Evolutionary conservation across 768 basidiomycete species (phyloP).

Genomic region (Leccinum ochraceum): DNA sequence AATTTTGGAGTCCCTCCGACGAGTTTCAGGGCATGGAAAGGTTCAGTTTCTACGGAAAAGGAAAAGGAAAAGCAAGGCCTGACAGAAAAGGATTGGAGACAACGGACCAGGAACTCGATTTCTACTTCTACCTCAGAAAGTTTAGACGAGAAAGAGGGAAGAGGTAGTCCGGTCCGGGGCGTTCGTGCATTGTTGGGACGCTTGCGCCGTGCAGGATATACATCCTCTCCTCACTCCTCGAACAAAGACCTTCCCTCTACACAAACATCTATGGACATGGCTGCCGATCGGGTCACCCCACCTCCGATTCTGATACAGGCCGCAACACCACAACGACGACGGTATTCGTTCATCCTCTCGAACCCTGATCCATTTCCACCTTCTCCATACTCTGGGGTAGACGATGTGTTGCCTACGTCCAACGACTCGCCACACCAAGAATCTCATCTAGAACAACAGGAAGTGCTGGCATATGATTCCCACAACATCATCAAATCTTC

Average conservation of each 20-base stretch:
- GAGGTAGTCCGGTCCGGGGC: conserved; percentile 23
- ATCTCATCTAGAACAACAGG: neutral
- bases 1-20: conserved; percentile 30
- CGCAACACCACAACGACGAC: conserved; percentile 23
- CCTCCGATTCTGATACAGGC: conserved; percentile 17
- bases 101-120: conserved; percentile 15
- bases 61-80: conserved; percentile 15
- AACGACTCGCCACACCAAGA: conserved; percentile 1
- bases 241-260: conserved; percentile 22
- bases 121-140: conserved; percentile 22
- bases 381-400: conserved; percentile 18
- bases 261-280: conserved; percentile 8
- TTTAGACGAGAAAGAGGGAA: conserved; percentile 24
- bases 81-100: conserved; percentile 16
- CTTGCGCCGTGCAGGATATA: conserved; percentile 26
- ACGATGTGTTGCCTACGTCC: neutral
- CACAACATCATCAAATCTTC: neutral
- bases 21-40: conserved; percentile 29
- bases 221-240: conserved; percentile 32
- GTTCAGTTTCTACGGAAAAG: conserved; percentile 19
- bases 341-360: conserved; percentile 33
- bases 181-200: conserved; percentile 32
- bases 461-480: neutral
- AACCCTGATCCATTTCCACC: conserved; percentile 32
- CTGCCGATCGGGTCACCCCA: conserved; percentile 9